A percentile compares a stretch with the other conserved stretches of the same genome.
Conservation (phyloP, 768 basidiomycete genomes). For the Vararia minispora region DNA sequence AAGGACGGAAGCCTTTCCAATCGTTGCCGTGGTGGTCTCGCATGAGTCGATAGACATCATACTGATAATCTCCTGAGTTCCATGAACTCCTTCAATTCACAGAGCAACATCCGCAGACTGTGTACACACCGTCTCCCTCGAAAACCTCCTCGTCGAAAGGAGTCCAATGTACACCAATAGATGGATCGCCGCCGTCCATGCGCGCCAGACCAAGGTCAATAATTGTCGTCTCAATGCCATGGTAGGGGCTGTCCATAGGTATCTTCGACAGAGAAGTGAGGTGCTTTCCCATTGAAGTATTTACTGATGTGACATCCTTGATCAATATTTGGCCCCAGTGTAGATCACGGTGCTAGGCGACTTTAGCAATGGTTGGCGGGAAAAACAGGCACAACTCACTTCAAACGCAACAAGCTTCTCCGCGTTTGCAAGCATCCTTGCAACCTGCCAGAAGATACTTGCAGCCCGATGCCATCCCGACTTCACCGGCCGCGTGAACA, state of each 20-base stretch:
- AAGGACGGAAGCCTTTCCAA: slow-evolving; percentile 73
- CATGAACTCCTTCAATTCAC: slow-evolving; percentile 1
- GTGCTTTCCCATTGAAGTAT: slow-evolving; percentile 16
- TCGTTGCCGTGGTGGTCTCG: slow-evolving; percentile 38
- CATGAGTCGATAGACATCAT: slow-evolving; percentile 92
- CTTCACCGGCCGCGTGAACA: slow-evolving; percentile 45
- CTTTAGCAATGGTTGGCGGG: neutral
- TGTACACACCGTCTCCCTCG: slow-evolving; percentile 67
- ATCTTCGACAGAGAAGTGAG: slow-evolving; percentile 16
- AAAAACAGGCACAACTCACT: slow-evolving; percentile 33
- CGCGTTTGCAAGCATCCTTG: slow-evolving; percentile 63
- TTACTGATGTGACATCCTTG: slow-evolving; percentile 30
- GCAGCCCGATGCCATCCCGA: slow-evolving; percentile 79
- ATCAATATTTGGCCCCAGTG: slow-evolving; percentile 97
- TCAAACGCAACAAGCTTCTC: slow-evolving; percentile 81
- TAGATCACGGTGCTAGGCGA: slow-evolving; percentile 85
- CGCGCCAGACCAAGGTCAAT: slow-evolving; percentile 94
- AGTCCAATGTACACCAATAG: slow-evolving; percentile 52
- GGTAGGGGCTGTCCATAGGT: slow-evolving; percentile 52
- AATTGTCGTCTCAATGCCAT: slow-evolving; percentile 71
- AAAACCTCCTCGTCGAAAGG: slow-evolving; percentile 84
- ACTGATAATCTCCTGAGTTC: slow-evolving; percentile 75
- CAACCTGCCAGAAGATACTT: slow-evolving; percentile 86
- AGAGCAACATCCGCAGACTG: neutral
- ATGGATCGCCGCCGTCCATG: slow-evolving; percentile 50